phyloP scores from a whole-genome alignment of 169 alveolate species.

The Blepharisma undulans region DNA sequence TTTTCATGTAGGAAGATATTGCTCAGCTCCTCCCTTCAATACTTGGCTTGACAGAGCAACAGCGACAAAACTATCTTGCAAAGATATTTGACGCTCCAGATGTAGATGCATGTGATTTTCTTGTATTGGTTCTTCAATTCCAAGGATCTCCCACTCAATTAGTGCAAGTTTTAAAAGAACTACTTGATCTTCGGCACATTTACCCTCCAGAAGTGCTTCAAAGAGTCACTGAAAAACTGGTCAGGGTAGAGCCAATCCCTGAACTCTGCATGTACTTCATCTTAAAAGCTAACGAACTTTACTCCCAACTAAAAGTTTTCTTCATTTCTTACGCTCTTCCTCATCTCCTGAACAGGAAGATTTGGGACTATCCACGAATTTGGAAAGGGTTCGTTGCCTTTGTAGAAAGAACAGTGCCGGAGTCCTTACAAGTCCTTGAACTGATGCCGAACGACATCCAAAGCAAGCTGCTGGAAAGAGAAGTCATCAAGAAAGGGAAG shows the following conservation, averaged over 20 bases:
- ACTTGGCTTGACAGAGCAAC: neutral
- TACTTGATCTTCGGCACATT: neutral
- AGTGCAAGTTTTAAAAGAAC: neutral
- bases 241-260: conserved; percentile 28
- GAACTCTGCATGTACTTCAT: conserved; percentile 4
- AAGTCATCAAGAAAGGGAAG: conserved; percentile 25
- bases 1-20: conserved; percentile 10
- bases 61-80: neutral
- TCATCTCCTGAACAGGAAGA: neutral
- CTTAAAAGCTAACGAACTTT: conserved; percentile 28
- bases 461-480: neutral
- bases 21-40: neutral
- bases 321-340: conserved; percentile 28
- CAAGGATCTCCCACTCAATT: neutral
- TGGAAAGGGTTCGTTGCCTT: conserved; percentile 35
- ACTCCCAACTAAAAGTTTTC: conserved; percentile 11
- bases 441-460: conserved; percentile 32
- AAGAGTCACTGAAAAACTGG: neutral
- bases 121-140: neutral
- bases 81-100: conserved; percentile 12
- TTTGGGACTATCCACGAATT: neutral
- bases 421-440: conserved; percentile 25
- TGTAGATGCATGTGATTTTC: conserved; percentile 1
- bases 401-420: conserved; percentile 23
- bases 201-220: conserved; percentile 17